These are phyloP conservation scores for Fusarium sp. DNA, from an alignment of 2,329 filamentous ascomycete genomes.

Conservation along the genomic window DNA sequence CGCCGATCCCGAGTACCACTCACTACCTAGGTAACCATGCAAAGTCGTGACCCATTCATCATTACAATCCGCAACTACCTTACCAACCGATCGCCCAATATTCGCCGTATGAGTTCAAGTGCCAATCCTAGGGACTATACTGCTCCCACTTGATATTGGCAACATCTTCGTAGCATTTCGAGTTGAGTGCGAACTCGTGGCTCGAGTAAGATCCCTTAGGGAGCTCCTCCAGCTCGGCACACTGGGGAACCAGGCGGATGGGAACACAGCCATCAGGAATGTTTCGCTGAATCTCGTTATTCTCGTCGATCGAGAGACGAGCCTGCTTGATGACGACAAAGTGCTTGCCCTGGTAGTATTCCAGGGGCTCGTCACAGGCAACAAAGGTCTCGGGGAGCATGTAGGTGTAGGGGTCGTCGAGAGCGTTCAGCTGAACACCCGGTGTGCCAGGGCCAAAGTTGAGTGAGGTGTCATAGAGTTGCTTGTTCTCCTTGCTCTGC, in stretches of 20 bases:
- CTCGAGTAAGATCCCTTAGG: slow-evolving; percentile 49
- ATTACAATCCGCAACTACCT: slow-evolving; percentile 16
- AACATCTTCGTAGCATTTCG: slow-evolving; percentile 55
- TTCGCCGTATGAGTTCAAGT: background rate
- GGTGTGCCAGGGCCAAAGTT: slow-evolving; percentile 50
- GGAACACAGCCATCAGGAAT: slow-evolving; percentile 52
- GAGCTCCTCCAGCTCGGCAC: slow-evolving; percentile 50
- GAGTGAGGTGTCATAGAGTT: slow-evolving; percentile 44
- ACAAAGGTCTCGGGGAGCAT: slow-evolving; percentile 51
- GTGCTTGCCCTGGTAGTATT: slow-evolving; percentile 53
- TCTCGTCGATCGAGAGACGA: slow-evolving; percentile 40
- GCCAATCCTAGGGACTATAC: slow-evolving; percentile 29
- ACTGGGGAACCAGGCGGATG: slow-evolving; percentile 57
- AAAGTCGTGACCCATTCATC: slow-evolving; percentile 28
- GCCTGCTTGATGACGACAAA: slow-evolving; percentile 54
- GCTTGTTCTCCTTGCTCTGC: slow-evolving; percentile 43
- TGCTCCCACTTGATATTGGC: slow-evolving; percentile 40
- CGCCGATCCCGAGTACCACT: slow-evolving; percentile 15
- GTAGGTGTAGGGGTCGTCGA: slow-evolving; percentile 39
- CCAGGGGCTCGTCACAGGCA: slow-evolving; percentile 55
- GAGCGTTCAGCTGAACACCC: slow-evolving; percentile 46
- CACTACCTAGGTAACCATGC: slow-evolving; percentile 10
- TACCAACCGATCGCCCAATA: background rate
- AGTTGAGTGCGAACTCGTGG: slow-evolving; percentile 52
- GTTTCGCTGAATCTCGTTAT: slow-evolving; percentile 35